Percentiles rank a stretch among this genome's conserved stretches.
Evolutionary conservation across 2,329 filamentous ascomycete genomes (phyloP).

Genomic region (Penicillium sp.): DNA sequence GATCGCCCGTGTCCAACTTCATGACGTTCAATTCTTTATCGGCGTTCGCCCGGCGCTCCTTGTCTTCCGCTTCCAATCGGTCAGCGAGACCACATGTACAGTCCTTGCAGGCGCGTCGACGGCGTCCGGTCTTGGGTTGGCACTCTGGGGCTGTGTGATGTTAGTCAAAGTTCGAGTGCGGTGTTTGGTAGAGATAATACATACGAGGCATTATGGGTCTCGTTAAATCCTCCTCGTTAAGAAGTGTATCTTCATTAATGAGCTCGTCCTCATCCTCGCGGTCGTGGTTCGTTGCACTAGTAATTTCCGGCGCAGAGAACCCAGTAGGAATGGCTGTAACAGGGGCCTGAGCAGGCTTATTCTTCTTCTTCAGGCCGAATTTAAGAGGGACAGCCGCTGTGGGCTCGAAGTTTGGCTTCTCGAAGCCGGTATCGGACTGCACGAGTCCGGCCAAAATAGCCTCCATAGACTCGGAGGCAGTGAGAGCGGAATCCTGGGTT

Average conservation of each 20-base stretch:
- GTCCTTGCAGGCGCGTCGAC: slow-evolving; percentile 93
- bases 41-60: slow-evolving; percentile 63
- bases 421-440: slow-evolving; percentile 56
- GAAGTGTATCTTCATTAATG: slow-evolving; percentile 85
- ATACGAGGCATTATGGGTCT: slow-evolving; percentile 77
- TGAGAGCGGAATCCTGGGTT: slow-evolving; percentile 66
- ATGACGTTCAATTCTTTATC: slow-evolving; percentile 59
- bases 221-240: slow-evolving; percentile 82
- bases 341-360: slow-evolving; percentile 20
- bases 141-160: slow-evolving; percentile 71
- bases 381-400: slow-evolving; percentile 62
- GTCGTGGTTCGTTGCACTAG: slow-evolving; percentile 44
- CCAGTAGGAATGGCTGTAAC: slow-evolving; percentile 36
- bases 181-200: slow-evolving; percentile 38
- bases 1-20: slow-evolving; percentile 71
- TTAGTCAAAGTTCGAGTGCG: slow-evolving; percentile 3
- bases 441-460: slow-evolving; percentile 28
- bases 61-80: slow-evolving; percentile 82
- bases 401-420: slow-evolving; percentile 67
- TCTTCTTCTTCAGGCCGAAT: slow-evolving; percentile 64
- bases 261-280: slow-evolving; percentile 74
- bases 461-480: slow-evolving; percentile 33
- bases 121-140: slow-evolving; percentile 74
- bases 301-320: slow-evolving; percentile 37
- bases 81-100: slow-evolving; percentile 93